Evolutionary conservation across 352 stramenopile species (phyloP).

Genomic region (Phytophthora pinifolia): DNA sequence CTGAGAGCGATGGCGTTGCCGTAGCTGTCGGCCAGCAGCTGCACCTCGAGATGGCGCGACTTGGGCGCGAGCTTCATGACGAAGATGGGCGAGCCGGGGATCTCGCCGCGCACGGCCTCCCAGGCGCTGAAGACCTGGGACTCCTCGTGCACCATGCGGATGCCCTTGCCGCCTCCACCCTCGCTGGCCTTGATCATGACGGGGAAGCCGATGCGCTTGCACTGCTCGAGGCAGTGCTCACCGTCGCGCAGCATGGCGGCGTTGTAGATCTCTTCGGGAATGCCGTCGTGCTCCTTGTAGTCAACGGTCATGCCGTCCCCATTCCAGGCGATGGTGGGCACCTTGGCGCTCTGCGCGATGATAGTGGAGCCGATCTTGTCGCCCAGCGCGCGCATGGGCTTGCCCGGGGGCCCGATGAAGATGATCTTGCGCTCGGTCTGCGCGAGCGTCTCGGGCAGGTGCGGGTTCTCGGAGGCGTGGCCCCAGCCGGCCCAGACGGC

Average conservation of each 20-base stretch:
- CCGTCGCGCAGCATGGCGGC: conserved; percentile 93
- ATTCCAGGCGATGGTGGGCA: conserved; percentile 99
- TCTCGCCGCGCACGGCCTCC: conserved; percentile 97
- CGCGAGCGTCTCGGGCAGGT: conserved; percentile 94
- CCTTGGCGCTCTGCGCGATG: conserved; percentile 98
- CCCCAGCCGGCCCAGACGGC: conserved; percentile 99
- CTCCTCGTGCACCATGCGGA: conserved; percentile 93
- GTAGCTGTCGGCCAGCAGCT: conserved; percentile 98
- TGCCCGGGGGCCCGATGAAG: conserved; percentile 98
- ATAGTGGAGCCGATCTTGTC: conserved; percentile 99
- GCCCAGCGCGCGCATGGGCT: conserved; percentile 98
- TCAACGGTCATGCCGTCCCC: conserved; percentile 93
- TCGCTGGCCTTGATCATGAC: conserved; percentile 99
- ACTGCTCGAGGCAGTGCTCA: conserved; percentile 92
- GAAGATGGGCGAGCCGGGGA: conserved; percentile 99
- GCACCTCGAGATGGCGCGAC: conserved; percentile 98
- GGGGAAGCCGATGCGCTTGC: conserved; percentile 96
- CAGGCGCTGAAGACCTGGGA: conserved; percentile 94
- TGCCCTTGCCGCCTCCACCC: conserved; percentile 99
- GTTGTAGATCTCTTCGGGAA: conserved; percentile 95
- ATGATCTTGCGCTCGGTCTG: conserved; percentile 93
- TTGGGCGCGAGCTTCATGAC: conserved; percentile 99
- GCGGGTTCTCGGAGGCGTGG: conserved; percentile 99
- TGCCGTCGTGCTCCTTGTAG: conserved; percentile 85
- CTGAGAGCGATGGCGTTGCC: conserved; percentile 98